A percentile compares a stretch with the other conserved stretches of the same genome.
Conservation (phyloP, 495 filamentous ascomycete genomes). For the Chaetomium tenue region DNA sequence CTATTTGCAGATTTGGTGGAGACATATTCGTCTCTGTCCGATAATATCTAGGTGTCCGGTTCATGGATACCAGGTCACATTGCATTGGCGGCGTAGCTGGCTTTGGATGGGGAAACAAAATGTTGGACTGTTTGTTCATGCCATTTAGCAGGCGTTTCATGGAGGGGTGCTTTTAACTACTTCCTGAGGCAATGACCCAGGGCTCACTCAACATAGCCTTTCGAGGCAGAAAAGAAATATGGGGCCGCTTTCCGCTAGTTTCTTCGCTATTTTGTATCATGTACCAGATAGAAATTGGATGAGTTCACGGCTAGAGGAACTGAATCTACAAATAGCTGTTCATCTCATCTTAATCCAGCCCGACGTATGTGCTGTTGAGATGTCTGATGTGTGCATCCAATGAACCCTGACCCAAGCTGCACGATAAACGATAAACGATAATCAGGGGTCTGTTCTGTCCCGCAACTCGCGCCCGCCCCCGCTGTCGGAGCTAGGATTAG, state of each 20-base stretch:
- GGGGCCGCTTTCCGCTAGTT: background rate
- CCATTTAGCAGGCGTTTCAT: slow-evolving; percentile 29
- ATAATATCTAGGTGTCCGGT: background rate
- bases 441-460: slow-evolving; percentile 5
- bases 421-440: slow-evolving; percentile 24
- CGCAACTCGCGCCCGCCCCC: slow-evolving; percentile 17
- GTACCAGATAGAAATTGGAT: slow-evolving; percentile 5
- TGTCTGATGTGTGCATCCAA: background rate
- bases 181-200: background rate
- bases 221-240: background rate
- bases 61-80: slow-evolving; percentile 2
- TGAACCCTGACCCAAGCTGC: background rate
- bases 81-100: slow-evolving; percentile 20
- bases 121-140: slow-evolving; percentile 9
- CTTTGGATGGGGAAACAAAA: slow-evolving; percentile 9
- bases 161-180: slow-evolving; percentile 9
- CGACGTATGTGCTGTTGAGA: background rate
- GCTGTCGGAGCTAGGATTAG: slow-evolving; percentile 25
- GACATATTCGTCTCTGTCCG: background rate
- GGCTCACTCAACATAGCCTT: background rate
- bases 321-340: background rate
- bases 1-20: background rate
- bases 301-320: too few relatives aligned
- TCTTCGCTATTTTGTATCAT: background rate
- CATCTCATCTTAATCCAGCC: background rate